Conservation (phyloP, 345 rosid species). For the Limnanthes douglasii region DNA sequence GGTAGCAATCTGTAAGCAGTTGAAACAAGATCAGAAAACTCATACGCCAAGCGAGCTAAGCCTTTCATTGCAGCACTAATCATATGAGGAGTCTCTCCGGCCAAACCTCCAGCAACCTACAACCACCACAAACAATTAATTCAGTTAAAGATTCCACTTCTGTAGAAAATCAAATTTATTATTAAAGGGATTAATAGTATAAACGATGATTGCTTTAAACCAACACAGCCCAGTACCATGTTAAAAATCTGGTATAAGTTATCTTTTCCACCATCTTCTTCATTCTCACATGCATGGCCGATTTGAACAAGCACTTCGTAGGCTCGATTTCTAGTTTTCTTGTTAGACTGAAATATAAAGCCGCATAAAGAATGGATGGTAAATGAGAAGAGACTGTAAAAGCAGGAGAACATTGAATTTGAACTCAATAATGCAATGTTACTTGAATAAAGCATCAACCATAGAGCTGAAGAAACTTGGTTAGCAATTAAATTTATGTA, state of each 20-base stretch:
- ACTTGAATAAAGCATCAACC: constrained; percentile 6
- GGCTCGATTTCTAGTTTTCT: constrained; percentile 89
- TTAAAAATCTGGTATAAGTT: constrained; percentile 57
- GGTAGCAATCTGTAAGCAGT: constrained; percentile 71
- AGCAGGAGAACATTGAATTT: too few relatives aligned
- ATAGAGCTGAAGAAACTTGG: too few relatives aligned
- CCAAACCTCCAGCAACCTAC: constrained; percentile 92
- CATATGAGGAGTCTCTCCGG: constrained; percentile 91
- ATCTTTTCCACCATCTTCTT: constrained; percentile 75
- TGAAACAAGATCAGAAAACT: constrained; percentile 82
- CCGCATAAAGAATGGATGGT: too few relatives aligned
- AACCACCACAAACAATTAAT: too few relatives aligned
- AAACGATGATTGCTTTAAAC: too few relatives aligned
- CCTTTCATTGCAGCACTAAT: constrained; percentile 96
- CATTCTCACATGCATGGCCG: constrained; percentile 87
- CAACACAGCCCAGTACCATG: too few relatives aligned
- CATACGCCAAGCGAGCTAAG: constrained; percentile 86
- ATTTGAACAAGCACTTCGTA: constrained; percentile 87
- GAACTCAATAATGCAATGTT: too few relatives aligned
- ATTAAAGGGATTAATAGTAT: too few relatives aligned
- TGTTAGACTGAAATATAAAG: constrained; percentile 46
- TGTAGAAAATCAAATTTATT: too few relatives aligned
- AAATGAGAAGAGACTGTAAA: too few relatives aligned
- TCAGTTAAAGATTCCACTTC: too few relatives aligned
- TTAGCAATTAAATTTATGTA: too few relatives aligned